Evolutionary conservation across 495 filamentous ascomycete genomes (phyloP), one percentile per base, ranked within the genome.

Genomic region (Aspergillus egyptiacus): DNA sequence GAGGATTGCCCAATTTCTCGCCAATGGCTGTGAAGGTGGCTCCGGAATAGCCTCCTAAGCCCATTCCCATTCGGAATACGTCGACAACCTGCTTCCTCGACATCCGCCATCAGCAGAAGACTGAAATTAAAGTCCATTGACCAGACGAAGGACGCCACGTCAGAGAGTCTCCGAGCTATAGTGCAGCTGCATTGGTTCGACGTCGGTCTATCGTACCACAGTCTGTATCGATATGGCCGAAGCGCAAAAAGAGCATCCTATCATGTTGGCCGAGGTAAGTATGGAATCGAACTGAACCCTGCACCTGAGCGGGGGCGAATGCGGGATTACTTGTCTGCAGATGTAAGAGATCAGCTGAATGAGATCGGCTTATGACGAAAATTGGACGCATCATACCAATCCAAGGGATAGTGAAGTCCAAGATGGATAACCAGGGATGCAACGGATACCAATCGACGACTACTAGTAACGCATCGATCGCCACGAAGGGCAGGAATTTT

Each of bases 301-400:
- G 69, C 67, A 74, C 63, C 64, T 70, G 63, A 67, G 62, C 60
- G 64, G 61, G 60, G 63, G 48, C 61, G 55, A 54, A 70, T 72
- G 71, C 68, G 61, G 64, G 61, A 71, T 67, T 62, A 69, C 60
- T 62, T 58, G 47, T 66, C 61, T 73, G 71, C 71, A 74, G 68
- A 58, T 50, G 58, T 62, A 58, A 60, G 46, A 65, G 68, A 69
- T 74, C 71, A 74, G 71, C 71, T 74, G 71, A 74, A 73, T 51
- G 57, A 55, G n/a, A 63, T 63, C 47, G 54, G 53, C 41, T 57
- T 42, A 48, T 37, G 47, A 54, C 57, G 53, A 28, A 55, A 55
- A 35, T 45, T 50, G 53, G 39, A 37, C 47, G 55, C 59, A 51
- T 59, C 59, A 57, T 58, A 50, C 53, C 50, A 57, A 50, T 50